phyloP scores from a whole-genome alignment of 2,329 filamentous ascomycete species.

The Aspergillus piperis region DNA sequence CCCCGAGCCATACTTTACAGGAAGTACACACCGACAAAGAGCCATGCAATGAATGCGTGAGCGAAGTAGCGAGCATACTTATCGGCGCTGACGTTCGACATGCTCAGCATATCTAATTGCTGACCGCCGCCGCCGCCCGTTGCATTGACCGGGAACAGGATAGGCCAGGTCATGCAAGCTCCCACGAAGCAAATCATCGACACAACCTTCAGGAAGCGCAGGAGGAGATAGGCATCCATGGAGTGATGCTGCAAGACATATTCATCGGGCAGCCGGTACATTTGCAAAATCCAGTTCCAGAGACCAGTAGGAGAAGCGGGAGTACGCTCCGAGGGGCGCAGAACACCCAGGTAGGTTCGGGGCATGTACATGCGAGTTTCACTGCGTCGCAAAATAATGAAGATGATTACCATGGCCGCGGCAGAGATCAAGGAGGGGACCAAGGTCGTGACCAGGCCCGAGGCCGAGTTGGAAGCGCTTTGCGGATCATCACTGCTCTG shows the following conservation, averaged over 20 bases:
- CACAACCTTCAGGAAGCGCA: constrained; percentile 81
- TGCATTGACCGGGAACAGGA: constrained; percentile 84
- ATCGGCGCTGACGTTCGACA: constrained; percentile 67
- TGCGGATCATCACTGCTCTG: constrained; percentile 14
- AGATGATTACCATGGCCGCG: constrained; percentile 50
- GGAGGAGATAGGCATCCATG: constrained; percentile 85
- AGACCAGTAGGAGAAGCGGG: constrained; percentile 62
- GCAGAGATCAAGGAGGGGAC: constrained; percentile 49
- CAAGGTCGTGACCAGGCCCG: constrained; percentile 53
- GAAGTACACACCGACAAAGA: constrained; percentile 66
- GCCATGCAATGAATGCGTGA: constrained; percentile 75
- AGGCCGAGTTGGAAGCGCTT: constrained; percentile 40
- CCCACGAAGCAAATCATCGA: constrained; percentile 81
- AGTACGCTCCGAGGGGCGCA: constrained; percentile 58
- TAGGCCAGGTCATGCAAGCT: constrained; percentile 79
- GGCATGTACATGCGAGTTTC: constrained; percentile 57
- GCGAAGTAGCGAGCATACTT: constrained; percentile 73
- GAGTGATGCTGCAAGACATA: constrained; percentile 88
- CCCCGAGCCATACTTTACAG: not conserved
- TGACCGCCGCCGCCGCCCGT: constrained; percentile 68
- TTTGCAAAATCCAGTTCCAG: constrained; percentile 67
- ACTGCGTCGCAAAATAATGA: constrained; percentile 53
- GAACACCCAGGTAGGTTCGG: constrained; percentile 55
- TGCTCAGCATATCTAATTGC: constrained; percentile 76
- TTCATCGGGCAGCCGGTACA: constrained; percentile 69